Base-by-base conservation (phyloP, 805 yeast species). In the Saturnispora dispora region DNA sequence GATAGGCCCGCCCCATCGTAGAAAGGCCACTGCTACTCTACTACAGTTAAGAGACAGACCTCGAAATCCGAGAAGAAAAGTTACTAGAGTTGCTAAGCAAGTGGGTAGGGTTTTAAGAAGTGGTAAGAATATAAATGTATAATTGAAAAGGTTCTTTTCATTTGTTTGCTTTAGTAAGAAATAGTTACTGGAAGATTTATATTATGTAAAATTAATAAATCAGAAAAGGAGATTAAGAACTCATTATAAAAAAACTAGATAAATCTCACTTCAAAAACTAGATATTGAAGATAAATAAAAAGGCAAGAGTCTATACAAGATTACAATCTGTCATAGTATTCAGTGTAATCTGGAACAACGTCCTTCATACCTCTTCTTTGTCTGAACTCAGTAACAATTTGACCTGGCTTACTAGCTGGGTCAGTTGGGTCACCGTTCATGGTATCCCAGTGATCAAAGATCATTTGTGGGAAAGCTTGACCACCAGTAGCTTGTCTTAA, bases 391-490 rank as follows among this genome's bases (percentile, higher is more conserved):
- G 67, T 63, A 66, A 76, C 82, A 67, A 79, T 73, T 55, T 72
- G 71, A 77, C 83, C 83, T 59, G 82, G 80, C 72, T 79, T 79
- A 58, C 81, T 61, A 67, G 83, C 63, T 71, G 90, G 83, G 77
- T 91, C 98, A 63, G 85, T 77, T 72, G 95, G 95, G 76, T 89
- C 93, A 76, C 96, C 96, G 64, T 71, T 70, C 81, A 93, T 78
- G 67, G 88, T 75, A 63, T 88, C 79, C 98, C 98, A 91, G 77
- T 91, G 99, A 77, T 93, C 98, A 78, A 91, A 93, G 76, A 93
- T 95, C 95, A 93, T 82, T 81, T 91, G 98, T 79, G 99, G 99
- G 99, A 91, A 91, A 76, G 99, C 99, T 83, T 91, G 99, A 77
- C 99, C 99, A 87, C 96, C 97, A 71, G 99, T 91, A 72, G 98